Base-by-base conservation (phyloP, 2,329 filamentous ascomycete genomes). In the Tolypocladium album region DNA sequence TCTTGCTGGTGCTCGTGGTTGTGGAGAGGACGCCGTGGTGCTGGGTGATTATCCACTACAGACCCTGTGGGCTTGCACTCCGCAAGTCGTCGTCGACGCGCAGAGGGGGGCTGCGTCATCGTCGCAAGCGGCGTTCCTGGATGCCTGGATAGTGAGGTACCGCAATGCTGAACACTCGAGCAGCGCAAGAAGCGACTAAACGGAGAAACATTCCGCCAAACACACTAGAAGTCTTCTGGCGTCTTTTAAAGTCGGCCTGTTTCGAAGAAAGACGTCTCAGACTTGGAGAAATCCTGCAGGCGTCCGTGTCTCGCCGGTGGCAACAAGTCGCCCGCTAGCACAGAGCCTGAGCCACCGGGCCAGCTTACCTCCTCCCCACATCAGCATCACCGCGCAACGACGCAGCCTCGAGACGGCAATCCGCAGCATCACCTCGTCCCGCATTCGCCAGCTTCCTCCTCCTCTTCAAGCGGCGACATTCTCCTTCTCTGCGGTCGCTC, bases 21-120 rank as follows among this genome's bases (percentile, higher is more conserved):
- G 24, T 27, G 36, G 11, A 38, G 36, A 38, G 11, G 3, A 3
- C 36, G 3, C 12, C 2, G 36, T 9, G 5, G 6, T 13, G 11
- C 36, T 13, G 11, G 9, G 36, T 13, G 36, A 38, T 38, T 12
- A 11, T 9, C 27, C 27, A 31, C 27, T 31, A 5, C 27, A 36
- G 42, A 22, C 22, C 20, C 17, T 38, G 42, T 22, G 42, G n/a
- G 6, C 7, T n/a, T 20, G 6, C 4, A 9, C 34, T 9, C 34
- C 20, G 17, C 17, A 7, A 6, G 42, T 22, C 4, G 17, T n/a
- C 8, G 17, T 22, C 40, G 40, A 15, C 39, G 20, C 27, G 40
- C 40, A 20, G 22, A 13, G 27, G 4, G 27, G 47, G 50, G 36
- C 40, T 61, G 58, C 58, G 60, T 60, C 60, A 61, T 61, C 56